Base-by-base conservation (phyloP, 169 alveolate species). In the Toxoplasma gondii region DNA sequence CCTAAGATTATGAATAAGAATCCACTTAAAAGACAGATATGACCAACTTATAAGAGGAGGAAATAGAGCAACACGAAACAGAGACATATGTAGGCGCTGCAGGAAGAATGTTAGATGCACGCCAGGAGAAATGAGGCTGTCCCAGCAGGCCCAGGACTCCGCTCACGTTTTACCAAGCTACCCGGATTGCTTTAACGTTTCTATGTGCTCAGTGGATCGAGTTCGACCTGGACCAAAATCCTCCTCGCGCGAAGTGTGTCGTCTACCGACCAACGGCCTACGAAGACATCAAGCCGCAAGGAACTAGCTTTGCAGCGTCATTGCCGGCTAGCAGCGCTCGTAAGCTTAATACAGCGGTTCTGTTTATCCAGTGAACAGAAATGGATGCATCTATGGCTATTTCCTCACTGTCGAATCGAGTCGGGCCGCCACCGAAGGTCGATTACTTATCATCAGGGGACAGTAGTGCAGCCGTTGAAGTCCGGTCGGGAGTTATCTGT, bases 231-330 rank as follows among this genome's bases (percentile, higher is more conserved):
- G 67, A 39, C 69, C 90, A 82, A 44, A 39, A 27, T 39, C 90
- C 90, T 24, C 90, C 90, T 27, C 54, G 90, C 7, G 95, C 95
- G 5, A 84, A 87, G 90, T 93, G 95, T 69, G 95, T 93, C 29
- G 88, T 93, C 53, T 93, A 93, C 53, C 93, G 95, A 16, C 95
- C 95, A 4, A 93, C 95, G 24, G 78, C 88, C 34, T 93, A 93
- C 90, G 69, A 83, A 44, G 95, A 93, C 36, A 86, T 93, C 43
- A 70, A 91, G 88, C 95, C 95, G 0, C 88, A 82, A 82, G 90
- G 90, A 41, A 34, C 88, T 64, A n/a, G 93, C 78, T 81, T 93
- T 87, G 83, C 81, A 80, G 67, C 83, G 88, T 49, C 88, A 39
- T 49, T 93, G 58, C 95, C 95, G 74, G 1, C 90, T 88, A 44